Evolutionary conservation across 345 rosid species (phyloP), one percentile per base, ranked within the genome.

Genomic region (Populus tremula): DNA sequence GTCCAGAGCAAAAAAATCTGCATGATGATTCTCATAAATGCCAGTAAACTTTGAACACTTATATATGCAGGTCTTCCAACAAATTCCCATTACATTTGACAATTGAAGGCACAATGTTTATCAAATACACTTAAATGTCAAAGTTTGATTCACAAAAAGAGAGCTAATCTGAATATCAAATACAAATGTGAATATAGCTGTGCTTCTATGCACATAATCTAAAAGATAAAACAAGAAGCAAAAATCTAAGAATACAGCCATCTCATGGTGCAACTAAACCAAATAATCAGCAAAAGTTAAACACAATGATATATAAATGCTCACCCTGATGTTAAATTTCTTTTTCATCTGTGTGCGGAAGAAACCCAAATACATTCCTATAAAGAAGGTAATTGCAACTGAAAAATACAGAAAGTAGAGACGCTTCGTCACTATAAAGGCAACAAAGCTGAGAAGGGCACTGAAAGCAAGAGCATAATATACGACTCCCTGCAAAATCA

Each of bases 281-380:
- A 69, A 23, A 74, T 53, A 75, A 53, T 27, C 73, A 45, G 2
- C 5, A 25, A 56, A 18, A 73, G 69, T 39, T 53, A 71, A 71
- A 17, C 31, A 53, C 21, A 31, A 61, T 23, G 27, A 38, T 3
- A 61, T 2, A 29, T 47, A 67, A 14, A 50, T 63, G 80, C 95
- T 88, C 75, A 92, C 98, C 90, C 86, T 87, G 81, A 94, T 89
- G 79, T 94, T 94, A 72, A 91, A 94, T 83, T 89, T 94, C 84
- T 79, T 87, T 80, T 87, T 86, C 36, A 90, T 89, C 76, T 81
- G 92, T 5, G 87, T 69, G 33, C 97, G 95, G 81, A 88, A 91
- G 85, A 86, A 90, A 49, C 94, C 95, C 85, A 87, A 70, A 84
- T 91, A 93, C 63, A 87, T 84, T 76, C 84, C 97, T 35, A 88